Evolutionary conservation across 2,329 filamentous ascomycete genomes (phyloP).

Genomic region (Aspergillus oerlinghausenensis): DNA sequence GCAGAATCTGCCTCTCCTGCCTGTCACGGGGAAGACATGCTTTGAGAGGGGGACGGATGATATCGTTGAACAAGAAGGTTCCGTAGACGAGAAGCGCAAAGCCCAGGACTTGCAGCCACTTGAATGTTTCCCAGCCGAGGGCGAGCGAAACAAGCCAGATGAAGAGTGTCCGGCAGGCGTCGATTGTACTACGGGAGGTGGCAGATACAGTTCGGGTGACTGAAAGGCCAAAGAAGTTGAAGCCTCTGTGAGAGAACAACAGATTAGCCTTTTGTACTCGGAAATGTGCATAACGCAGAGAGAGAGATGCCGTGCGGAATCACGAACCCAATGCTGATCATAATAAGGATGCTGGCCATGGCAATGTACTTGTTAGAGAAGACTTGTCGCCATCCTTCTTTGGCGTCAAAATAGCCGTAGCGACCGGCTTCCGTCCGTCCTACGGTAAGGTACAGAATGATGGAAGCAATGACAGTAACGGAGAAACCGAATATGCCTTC

Average conservation of each 20-base stretch:
- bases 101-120: constrained; percentile 88
- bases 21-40: constrained; percentile 55
- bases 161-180: constrained; percentile 94
- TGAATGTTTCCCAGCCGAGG: constrained; percentile 95
- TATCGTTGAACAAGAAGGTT: constrained; percentile 93
- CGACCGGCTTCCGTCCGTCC: constrained; percentile 69
- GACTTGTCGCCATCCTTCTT: constrained; percentile 79
- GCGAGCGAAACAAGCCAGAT: constrained; percentile 91
- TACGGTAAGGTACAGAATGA: constrained; percentile 70
- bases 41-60: constrained; percentile 76
- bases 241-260: constrained; percentile 59
- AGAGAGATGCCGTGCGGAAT: background rate
- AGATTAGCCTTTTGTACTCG: background rate
- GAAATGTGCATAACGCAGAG: constrained; percentile 2
- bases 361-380: constrained; percentile 65
- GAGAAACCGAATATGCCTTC: constrained; percentile 87
- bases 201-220: constrained; percentile 87
- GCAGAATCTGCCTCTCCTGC: constrained; percentile 52
- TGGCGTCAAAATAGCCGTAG: constrained; percentile 85
- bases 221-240: constrained; percentile 97
- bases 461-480: constrained; percentile 73
- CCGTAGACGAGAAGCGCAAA: constrained; percentile 91
- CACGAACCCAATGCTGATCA: constrained; percentile 91
- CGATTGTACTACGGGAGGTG: constrained; percentile 90
- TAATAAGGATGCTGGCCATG: constrained; percentile 79